Conservation (phyloP, 805 yeast species). For the Sugiyamaella floridensis region DNA sequence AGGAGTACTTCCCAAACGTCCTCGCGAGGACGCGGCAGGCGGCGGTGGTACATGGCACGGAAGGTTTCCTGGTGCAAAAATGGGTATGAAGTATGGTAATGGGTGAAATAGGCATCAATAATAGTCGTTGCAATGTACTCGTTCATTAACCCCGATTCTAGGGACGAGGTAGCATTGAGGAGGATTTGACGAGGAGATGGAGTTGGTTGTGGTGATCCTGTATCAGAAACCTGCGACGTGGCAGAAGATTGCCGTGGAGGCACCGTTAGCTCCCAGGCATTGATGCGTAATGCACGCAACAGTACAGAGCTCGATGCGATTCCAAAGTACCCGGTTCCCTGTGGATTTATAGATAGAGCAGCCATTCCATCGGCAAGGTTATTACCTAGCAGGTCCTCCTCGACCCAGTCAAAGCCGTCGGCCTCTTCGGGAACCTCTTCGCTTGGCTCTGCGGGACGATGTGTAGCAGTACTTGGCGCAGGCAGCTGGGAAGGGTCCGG, state of each 20-base stretch:
- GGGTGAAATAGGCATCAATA: conserved; percentile 47
- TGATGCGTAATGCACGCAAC: conserved; percentile 40
- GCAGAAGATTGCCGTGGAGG: neutral
- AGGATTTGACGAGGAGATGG: neutral
- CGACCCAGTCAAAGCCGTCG: conserved; percentile 56
- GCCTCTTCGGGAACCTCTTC: conserved; percentile 39
- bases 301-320: conserved; percentile 54
- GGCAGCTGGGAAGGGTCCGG: neutral
- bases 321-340: conserved; percentile 60
- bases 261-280: conserved; percentile 23
- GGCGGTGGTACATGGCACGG: conserved; percentile 40
- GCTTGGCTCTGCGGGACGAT: conserved; percentile 25
- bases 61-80: conserved; percentile 51
- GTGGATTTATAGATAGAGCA: conserved; percentile 43
- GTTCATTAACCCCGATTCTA: conserved; percentile 2
- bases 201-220: neutral
- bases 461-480: conserved; percentile 5
- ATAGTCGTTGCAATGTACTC: conserved; percentile 29
- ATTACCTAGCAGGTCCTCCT: conserved; percentile 36
- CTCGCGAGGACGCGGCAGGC: conserved; percentile 37
- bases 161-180: neutral
- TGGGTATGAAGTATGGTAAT: conserved; percentile 58
- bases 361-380: conserved; percentile 55
- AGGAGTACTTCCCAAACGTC: conserved; percentile 48
- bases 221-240: neutral